A percentile compares a stretch with the other conserved stretches of the same genome.
Conservation (phyloP, 2,329 filamentous ascomycete species). For the Claviceps arundinis region DNA sequence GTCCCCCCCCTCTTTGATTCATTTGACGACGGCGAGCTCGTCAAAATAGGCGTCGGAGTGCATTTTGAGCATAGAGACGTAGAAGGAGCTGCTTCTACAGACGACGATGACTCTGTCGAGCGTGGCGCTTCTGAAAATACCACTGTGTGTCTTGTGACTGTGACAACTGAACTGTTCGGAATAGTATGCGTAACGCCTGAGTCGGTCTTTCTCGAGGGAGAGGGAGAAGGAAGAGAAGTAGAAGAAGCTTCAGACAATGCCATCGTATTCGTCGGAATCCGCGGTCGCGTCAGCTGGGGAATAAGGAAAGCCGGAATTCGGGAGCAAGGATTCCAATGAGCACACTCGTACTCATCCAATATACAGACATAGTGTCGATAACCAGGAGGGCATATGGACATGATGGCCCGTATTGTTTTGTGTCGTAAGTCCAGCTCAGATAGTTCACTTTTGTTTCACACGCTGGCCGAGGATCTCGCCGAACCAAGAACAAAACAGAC, state of each 20-base stretch:
- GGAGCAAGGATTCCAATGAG: conserved; percentile 27
- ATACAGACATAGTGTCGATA: conserved; percentile 25
- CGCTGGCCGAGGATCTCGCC: too few relatives aligned
- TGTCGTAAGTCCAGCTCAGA: neutral
- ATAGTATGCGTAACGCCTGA: conserved; percentile 24
- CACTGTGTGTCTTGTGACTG: conserved; percentile 22
- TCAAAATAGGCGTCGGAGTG: neutral
- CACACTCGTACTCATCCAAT: conserved; percentile 31
- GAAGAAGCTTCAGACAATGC: too few relatives aligned
- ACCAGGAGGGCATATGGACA: conserved; percentile 16
- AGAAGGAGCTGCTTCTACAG: neutral
- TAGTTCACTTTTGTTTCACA: neutral
- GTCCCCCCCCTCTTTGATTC: neutral
- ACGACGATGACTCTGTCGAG: conserved; percentile 4
- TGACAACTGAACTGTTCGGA: conserved; percentile 21
- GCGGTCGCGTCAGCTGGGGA: conserved; percentile 14
- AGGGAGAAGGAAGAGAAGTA: neutral
- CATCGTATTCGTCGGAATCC: neutral
- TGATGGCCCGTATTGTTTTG: neutral
- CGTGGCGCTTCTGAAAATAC: conserved; percentile 16
- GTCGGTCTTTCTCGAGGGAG: conserved; percentile 16
- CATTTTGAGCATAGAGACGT: neutral
- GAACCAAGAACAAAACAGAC: too few relatives aligned
- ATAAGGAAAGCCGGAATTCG: neutral
- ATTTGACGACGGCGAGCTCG: neutral